Percentiles rank a stretch among this genome's conserved stretches.
These are phyloP conservation scores for Morella rubra DNA, from an alignment of 306 rosid species.

Conservation along the genomic window DNA sequence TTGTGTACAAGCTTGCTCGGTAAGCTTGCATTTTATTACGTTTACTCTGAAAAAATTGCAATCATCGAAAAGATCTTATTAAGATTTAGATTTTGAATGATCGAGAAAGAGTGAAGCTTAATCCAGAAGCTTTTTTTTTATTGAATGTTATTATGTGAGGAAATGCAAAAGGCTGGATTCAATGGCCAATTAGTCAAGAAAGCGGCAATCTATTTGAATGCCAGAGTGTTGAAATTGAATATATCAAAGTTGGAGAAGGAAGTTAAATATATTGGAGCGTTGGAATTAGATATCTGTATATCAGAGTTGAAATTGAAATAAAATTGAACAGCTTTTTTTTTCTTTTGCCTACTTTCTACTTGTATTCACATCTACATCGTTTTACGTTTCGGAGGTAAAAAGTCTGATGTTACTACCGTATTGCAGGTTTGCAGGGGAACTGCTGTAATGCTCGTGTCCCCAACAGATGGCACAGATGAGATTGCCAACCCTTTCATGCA, in stretches of 20 bases:
- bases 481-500: slow-evolving; percentile 92
- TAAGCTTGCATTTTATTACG: neutral
- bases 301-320: too few relatives aligned
- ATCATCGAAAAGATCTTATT: neutral
- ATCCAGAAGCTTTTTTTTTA: neutral
- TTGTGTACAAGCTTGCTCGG: neutral
- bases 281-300: too few relatives aligned
- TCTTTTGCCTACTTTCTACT: neutral
- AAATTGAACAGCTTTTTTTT: too few relatives aligned
- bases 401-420: slow-evolving; percentile 5
- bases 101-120: neutral
- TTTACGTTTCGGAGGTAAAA: slow-evolving; percentile 8
- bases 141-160: neutral
- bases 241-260: neutral
- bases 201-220: neutral
- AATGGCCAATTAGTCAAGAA: neutral
- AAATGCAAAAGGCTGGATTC: neutral
- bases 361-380: neutral
- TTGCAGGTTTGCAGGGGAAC: slow-evolving; percentile 97
- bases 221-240: neutral
- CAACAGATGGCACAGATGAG: slow-evolving; percentile 97
- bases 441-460: slow-evolving; percentile 98
- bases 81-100: neutral
- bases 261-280: neutral
- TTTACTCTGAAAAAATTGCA: neutral